Base-by-base conservation (phyloP, 345 rosid species). In the Populus simonii region DNA sequence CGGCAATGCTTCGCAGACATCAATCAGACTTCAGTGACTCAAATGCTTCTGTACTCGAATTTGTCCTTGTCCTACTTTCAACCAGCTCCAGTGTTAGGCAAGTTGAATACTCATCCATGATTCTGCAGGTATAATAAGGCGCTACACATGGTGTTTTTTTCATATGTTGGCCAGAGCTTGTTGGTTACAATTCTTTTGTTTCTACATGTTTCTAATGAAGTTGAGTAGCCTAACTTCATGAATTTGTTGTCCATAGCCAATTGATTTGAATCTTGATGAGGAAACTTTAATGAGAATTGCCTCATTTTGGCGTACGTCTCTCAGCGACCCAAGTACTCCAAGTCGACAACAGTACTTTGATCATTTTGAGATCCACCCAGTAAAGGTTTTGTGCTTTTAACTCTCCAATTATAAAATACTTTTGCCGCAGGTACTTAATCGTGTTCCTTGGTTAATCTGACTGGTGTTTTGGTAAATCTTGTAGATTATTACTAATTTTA, bases 351-450 rank as follows among this genome's bases (percentile, higher is more conserved):
- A 86, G 79, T 93, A 95, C 86, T 93, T 95, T 81, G 97, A 94
- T 81, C 87, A 93, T 87, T 92, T 94, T 88, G 98, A 93, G 88
- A 88, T 93, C 82, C 99, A 93, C 78, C 99, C 99, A 11, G 81
- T 95, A 78, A 95, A 92, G 99, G 99, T 93, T 83, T 72, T 83
- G 69, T 45, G 73, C 67, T 82, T 77, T 71, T 75, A 27, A 73
- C 15, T 67, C 63, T 80, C 9, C 11, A 68, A 16, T 73, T 74
- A 15, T 41, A 13, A 66, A 15, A 31, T 49, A 9, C 11, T 12
- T 71, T 29, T 70, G 16, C 11, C 22, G 23, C 75, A 73, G 29
- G 6, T 18, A 76, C 76, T 74, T 69, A 67, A 67, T 18, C 62
- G 23, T 59, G 59, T 66, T 71, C 45, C 23, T 66, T 74, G 59